Conservation (phyloP, 306 rosid species). For the Astragalus glycyphyllos region DNA sequence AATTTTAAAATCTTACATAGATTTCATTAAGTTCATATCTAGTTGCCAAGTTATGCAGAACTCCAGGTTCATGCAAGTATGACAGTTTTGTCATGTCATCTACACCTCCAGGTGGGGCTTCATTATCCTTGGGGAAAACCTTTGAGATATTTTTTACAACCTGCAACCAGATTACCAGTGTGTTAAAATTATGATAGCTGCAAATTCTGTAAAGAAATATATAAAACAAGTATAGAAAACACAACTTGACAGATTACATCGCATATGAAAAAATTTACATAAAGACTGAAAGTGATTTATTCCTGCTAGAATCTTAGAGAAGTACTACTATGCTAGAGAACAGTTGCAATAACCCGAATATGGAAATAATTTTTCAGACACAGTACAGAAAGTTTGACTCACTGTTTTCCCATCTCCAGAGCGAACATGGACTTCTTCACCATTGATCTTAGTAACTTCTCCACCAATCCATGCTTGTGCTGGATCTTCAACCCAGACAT, state of each 20-base stretch:
- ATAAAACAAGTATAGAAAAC: constrained; percentile 24
- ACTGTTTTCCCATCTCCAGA: constrained; percentile 76
- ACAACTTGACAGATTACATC: constrained; percentile 31
- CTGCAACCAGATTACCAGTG: constrained; percentile 55
- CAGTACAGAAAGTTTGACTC: constrained; percentile 50
- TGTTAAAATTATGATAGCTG: constrained; percentile 37
- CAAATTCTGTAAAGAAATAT: constrained; percentile 18
- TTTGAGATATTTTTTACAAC: constrained; percentile 81
- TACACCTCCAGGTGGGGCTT: constrained; percentile 98
- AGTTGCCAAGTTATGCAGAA: constrained; percentile 90
- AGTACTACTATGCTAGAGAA: not conserved
- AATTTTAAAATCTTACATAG: constrained; percentile 65
- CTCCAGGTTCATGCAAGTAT: constrained; percentile 99
- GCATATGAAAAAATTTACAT: not conserved
- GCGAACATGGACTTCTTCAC: constrained; percentile 76
- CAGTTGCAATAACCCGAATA: constrained; percentile 23
- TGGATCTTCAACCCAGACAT: constrained; percentile 98
- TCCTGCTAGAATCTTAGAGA: constrained; percentile 1
- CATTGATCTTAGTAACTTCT: constrained; percentile 84
- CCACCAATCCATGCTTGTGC: constrained; percentile 90
- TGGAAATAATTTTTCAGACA: constrained; percentile 28
- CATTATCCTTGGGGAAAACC: constrained; percentile 93
- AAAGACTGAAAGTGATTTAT: constrained; percentile 13
- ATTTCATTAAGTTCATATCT: constrained; percentile 99
- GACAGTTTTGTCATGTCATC: constrained; percentile 99